Percentiles rank a stretch among this genome's conserved stretches.
Conservation (phyloP, 345 rosid genomes). For the Boechera retrofracta region DNA sequence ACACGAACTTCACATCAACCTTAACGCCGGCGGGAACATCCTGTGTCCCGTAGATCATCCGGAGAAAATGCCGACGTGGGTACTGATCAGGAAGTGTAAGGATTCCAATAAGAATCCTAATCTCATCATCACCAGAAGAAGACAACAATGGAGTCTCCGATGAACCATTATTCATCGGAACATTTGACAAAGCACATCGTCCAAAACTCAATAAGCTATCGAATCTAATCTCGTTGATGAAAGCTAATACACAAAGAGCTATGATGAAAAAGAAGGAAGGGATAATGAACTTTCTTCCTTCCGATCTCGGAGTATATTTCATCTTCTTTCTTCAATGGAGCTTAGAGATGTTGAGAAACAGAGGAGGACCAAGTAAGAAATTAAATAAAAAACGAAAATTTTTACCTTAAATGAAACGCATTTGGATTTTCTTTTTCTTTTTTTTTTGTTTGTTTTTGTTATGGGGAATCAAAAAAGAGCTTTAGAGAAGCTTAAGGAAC, state of each 20-base stretch:
- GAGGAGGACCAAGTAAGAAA: constrained; percentile 25
- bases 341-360: constrained; percentile 15
- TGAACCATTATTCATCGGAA: constrained; percentile 13
- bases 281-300: constrained; percentile 52
- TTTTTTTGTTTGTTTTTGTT: background rate
- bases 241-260: constrained; percentile 64
- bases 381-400: background rate
- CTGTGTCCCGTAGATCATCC: constrained; percentile 75
- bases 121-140: constrained; percentile 41
- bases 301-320: constrained; percentile 42
- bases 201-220: constrained; percentile 55
- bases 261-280: constrained; percentile 64
- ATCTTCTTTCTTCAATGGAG: constrained; percentile 18
- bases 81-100: constrained; percentile 86
- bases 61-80: constrained; percentile 69
- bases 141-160: constrained; percentile 42
- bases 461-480: constrained; percentile 22
- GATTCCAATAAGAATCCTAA: constrained; percentile 79
- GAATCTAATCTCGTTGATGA: constrained; percentile 60
- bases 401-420: constrained; percentile 29
- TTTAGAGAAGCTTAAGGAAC: constrained; percentile 49
- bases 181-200: constrained; percentile 51
- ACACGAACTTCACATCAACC: constrained; percentile 86
- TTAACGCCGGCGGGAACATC: constrained; percentile 46
- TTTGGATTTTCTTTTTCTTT: background rate